Evolutionary conservation across 2,329 filamentous ascomycete genomes (phyloP).

Genomic region (Pseudogymnoascus sp.): DNA sequence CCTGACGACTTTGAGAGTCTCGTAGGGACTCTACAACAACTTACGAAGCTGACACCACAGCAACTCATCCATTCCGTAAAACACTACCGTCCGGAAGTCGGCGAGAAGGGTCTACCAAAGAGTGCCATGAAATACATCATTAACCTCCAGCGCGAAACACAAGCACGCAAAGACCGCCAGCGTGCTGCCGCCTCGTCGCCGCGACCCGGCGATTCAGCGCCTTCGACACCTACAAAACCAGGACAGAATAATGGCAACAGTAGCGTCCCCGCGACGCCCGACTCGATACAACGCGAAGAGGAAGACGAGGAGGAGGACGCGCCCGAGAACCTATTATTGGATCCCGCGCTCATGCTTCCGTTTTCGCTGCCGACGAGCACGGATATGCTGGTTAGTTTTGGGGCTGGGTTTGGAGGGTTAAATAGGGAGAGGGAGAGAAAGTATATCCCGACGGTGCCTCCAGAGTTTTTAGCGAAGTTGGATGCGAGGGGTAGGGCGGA

Average conservation of each 20-base stretch:
- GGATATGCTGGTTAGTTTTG: conserved; percentile 94
- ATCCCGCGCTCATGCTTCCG: conserved; percentile 84
- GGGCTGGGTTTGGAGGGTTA: conserved; percentile 84
- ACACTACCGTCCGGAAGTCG: conserved; percentile 89
- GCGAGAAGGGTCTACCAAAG: conserved; percentile 84
- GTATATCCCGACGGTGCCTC: conserved; percentile 90
- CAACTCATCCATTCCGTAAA: conserved; percentile 88
- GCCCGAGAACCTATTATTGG: conserved; percentile 68
- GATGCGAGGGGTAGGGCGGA: conserved; percentile 40
- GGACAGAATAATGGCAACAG: conserved; percentile 25
- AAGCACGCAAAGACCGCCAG: conserved; percentile 47
- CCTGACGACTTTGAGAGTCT: conserved; percentile 79
- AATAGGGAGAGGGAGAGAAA: conserved; percentile 88
- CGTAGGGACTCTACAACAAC: conserved; percentile 78
- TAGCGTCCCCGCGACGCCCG: conserved; percentile 37
- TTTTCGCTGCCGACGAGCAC: conserved; percentile 94
- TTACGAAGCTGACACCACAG: conserved; percentile 73
- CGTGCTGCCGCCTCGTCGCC: conserved; percentile 41
- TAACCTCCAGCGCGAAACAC: conserved; percentile 67
- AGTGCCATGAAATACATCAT: conserved; percentile 79
- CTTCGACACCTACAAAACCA: conserved; percentile 37
- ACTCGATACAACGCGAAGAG: conserved; percentile 22
- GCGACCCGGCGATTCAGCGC: conserved; percentile 30
- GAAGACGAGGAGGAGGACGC: conserved; percentile 54
- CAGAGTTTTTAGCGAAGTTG: conserved; percentile 84